A percentile compares a stretch with the other conserved stretches of the same genome.
Evolutionary conservation across 1,284 basidiomycete genomes (phyloP).

Genomic region (Papiliotrema terrestris): DNA sequence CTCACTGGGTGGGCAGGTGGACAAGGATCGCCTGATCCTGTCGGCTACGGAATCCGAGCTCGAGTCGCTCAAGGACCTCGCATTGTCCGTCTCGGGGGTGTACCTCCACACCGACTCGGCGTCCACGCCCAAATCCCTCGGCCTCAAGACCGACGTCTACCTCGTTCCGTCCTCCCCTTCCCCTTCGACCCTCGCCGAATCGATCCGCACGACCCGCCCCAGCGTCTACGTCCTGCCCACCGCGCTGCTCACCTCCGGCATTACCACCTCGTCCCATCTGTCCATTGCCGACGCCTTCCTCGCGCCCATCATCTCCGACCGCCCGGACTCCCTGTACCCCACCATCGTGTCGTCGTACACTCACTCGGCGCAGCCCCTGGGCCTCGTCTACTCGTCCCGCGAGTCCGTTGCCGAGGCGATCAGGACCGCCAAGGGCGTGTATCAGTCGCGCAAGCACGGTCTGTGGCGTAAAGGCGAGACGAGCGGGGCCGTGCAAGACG

Average conservation of each 20-base stretch:
- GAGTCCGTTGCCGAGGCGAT: conserved; percentile 87
- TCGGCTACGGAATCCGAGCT: conserved; percentile 70
- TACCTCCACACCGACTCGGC: conserved; percentile 27
- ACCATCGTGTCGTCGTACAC: conserved; percentile 75
- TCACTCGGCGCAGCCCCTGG: conserved; percentile 73
- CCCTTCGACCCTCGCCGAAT: conserved; percentile 51
- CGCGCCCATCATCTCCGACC: conserved; percentile 76
- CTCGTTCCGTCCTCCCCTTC: conserved; percentile 53
- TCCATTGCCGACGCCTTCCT: conserved; percentile 84
- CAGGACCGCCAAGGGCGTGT: conserved; percentile 83
- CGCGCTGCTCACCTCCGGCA: conserved; percentile 63
- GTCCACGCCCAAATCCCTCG: conserved; percentile 68
- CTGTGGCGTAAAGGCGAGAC: conserved; percentile 98
- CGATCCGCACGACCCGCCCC: conserved; percentile 63
- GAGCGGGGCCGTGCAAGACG: conserved; percentile 86
- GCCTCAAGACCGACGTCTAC: conserved; percentile 63
- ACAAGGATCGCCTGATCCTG: conserved; percentile 67
- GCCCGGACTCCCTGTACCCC: conserved; percentile 86
- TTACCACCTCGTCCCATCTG: conserved; percentile 59
- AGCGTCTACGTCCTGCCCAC: conserved; percentile 70
- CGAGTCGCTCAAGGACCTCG: conserved; percentile 61
- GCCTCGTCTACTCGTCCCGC: conserved; percentile 93
- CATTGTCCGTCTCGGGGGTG: conserved; percentile 21
- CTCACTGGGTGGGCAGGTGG: conserved; percentile 56
- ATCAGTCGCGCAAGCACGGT: conserved; percentile 94